A percentile compares a stretch with the other conserved stretches of the same genome.
These are phyloP conservation scores for Glutinoglossum americanum DNA, from an alignment of 495 filamentous ascomycete species.

Conservation along the genomic window DNA sequence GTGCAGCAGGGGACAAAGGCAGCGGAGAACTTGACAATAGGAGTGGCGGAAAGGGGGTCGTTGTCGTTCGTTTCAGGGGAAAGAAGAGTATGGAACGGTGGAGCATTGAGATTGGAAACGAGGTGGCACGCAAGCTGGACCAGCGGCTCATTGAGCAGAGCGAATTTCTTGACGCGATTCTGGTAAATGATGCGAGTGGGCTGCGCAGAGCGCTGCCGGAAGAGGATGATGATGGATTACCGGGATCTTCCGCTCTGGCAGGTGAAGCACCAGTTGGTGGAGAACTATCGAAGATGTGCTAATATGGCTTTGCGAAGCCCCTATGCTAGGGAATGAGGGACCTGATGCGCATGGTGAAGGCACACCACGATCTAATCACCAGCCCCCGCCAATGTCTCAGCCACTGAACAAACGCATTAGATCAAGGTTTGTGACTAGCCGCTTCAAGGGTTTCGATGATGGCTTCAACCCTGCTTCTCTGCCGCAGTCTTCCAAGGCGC, in stretches of 20 bases:
- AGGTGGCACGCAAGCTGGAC: slow-evolving; percentile 46
- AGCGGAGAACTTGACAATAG: slow-evolving; percentile 37
- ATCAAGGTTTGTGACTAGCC: slow-evolving; percentile 24
- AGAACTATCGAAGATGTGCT: background rate
- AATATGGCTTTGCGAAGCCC: background rate
- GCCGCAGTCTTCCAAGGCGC: background rate
- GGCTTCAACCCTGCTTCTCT: slow-evolving; percentile 4
- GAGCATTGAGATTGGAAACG: slow-evolving; percentile 41
- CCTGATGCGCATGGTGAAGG: background rate
- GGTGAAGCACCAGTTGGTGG: background rate
- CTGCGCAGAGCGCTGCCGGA: slow-evolving; percentile 39
- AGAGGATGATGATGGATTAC: slow-evolving; percentile 12
- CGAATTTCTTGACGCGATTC: slow-evolving; percentile 80
- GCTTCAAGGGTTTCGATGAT: slow-evolving; percentile 59
- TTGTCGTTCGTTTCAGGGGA: slow-evolving; percentile 55
- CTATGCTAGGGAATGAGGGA: background rate
- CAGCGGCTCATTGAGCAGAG: slow-evolving; percentile 74
- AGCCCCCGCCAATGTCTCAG: background rate
- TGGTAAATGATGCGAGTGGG: slow-evolving; percentile 48
- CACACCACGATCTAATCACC: background rate
- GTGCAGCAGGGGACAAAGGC: slow-evolving; percentile 50
- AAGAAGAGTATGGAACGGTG: slow-evolving; percentile 40
- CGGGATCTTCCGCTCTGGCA: background rate
- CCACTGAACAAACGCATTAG: slow-evolving; percentile 16
- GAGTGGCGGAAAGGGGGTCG: slow-evolving; percentile 43